Percentiles rank a stretch among this genome's conserved stretches.
Evolutionary conservation across 108 stramenopile genomes (phyloP).

Genomic region (Mediolabrus comicus): DNA sequence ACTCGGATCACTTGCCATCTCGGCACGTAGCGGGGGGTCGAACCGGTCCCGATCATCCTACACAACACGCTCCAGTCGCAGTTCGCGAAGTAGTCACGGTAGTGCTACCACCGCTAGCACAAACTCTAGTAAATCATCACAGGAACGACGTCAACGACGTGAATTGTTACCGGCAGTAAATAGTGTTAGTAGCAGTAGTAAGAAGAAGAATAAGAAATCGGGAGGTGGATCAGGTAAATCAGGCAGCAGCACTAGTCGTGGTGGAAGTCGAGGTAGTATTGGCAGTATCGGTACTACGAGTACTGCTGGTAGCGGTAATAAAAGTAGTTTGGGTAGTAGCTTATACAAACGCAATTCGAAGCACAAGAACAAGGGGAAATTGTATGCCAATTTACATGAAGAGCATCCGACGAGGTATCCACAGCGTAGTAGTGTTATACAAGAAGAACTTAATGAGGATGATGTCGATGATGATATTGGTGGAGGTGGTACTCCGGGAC

Average conservation of each 20-base stretch:
- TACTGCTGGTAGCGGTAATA: not conserved
- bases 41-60: conserved; percentile 10
- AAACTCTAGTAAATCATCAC: conserved; percentile 1
- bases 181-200: no score
- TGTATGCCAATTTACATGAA: conserved; percentile 10
- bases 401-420: conserved; percentile 27
- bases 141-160: conserved; percentile 23
- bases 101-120: conserved; percentile 3
- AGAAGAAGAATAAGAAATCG: conserved; percentile 3
- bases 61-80: conserved; percentile 1
- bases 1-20: conserved; percentile 11
- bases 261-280: no score
- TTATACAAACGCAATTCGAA: not conserved
- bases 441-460: conserved; percentile 13
- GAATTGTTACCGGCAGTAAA: conserved; percentile 21
- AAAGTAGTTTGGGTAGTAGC: not conserved
- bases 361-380: not conserved
- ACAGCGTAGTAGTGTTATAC: conserved; percentile 11
- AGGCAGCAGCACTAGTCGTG: no score
- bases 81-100: not conserved
- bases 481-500: not conserved
- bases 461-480: conserved; percentile 7
- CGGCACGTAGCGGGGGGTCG: conserved; percentile 7
- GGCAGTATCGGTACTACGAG: no score
- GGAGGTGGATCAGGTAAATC: no score